Evolutionary conservation across 2,329 filamentous ascomycete species (phyloP), one percentile per base, ranked within the genome.

Genomic region (Penicillium psychrosexuale): DNA sequence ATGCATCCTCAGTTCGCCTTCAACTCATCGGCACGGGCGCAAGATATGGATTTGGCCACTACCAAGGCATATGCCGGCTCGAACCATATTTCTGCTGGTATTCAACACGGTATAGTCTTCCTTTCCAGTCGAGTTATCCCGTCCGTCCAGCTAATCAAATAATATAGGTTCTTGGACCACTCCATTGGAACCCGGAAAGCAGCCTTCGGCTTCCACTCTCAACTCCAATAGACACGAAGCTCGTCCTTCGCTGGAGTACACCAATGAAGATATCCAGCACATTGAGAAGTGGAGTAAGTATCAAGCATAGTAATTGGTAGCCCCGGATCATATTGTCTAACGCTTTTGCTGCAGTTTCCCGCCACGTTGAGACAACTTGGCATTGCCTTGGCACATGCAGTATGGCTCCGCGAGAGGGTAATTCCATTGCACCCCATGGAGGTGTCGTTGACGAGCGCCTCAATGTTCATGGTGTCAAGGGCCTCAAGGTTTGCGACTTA

Each of bases 291-390:
- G 81, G 81, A 58, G 66, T 74, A 43, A 53, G 72, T 53, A 17
- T 37, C 50, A 4, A 45, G 57, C 0, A 12, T 24, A 2, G n/a
- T 3, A 5, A 12, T 19, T 7, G 8, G 28, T 15, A 17, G 3
- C 1, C 51, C 57, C 13, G 3, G 3, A 19, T 8, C 12, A n/a
- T 12, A 19, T 3, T 15, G 8, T 6, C 15, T 38, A 15, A 47
- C 31, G 33, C 7, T 34, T 11, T 12, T 12, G 34, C 2, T 17
- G 2, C 47, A 71, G 83, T 87, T 36, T 84, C 86, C 77, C 80
- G 85, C 58, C 88, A 90, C 68, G 85, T 88, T 46, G 88, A 91
- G 75, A 90, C 85, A 47, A 91, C 88, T 36, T 89, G 87, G 87
- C 87, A 90, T 76, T 73, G 75, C 17, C 77, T 84, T 7, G 80